Percentiles rank a stretch among this genome's conserved stretches.
Conservation (phyloP, 331 rosid genomes). For the Rosa hybrid region DNA sequence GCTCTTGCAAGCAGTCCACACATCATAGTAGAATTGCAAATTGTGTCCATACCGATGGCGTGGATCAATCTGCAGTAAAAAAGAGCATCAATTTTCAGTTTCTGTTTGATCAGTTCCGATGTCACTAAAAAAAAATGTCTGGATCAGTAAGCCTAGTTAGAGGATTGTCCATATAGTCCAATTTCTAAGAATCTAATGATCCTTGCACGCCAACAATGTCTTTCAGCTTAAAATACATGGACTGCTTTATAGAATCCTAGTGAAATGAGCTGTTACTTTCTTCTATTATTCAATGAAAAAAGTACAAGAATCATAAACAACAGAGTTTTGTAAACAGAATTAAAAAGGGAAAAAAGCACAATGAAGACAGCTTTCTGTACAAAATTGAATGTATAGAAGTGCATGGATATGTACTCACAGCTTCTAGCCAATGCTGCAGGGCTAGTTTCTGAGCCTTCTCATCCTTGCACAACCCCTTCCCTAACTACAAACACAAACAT, state of each 20-base stretch:
- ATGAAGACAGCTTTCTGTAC: background rate
- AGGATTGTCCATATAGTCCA: background rate
- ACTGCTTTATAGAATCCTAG: background rate
- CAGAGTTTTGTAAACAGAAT: background rate
- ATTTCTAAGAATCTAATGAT: background rate
- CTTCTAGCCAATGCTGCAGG: conserved; percentile 61
- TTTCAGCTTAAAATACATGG: background rate
- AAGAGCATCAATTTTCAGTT: background rate
- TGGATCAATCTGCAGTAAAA: conserved; percentile 64
- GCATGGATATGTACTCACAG: conserved; percentile 34
- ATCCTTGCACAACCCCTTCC: conserved; percentile 51
- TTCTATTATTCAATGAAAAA: background rate
- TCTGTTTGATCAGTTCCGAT: background rate
- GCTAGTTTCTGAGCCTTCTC: conserved; percentile 55
- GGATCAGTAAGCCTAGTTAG: background rate
- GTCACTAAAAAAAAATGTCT: background rate
- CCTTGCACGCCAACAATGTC: background rate
- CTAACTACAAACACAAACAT: conserved; percentile 35
- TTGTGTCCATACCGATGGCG: conserved; percentile 93
- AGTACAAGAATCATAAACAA: background rate
- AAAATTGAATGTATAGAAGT: background rate
- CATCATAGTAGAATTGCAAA: conserved; percentile 63
- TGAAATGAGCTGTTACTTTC: background rate
- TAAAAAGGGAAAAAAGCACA: background rate
- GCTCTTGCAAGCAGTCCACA: conserved; percentile 61